Evolutionary conservation across 768 basidiomycete species (phyloP), one percentile per base, ranked within the genome.

Genomic region (Tulasnella sp.): DNA sequence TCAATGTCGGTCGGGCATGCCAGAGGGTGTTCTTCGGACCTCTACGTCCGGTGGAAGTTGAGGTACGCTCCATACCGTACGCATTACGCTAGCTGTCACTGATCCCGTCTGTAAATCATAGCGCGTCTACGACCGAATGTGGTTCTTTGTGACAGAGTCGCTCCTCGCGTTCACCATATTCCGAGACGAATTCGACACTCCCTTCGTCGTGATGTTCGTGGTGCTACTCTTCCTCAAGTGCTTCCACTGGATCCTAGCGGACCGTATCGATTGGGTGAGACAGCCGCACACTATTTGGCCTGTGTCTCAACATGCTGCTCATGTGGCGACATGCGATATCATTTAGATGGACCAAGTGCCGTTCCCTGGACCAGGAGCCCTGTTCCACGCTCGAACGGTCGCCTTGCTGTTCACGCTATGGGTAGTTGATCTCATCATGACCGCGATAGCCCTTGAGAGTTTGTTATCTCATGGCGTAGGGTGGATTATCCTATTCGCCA

Each of bases 121-220:
- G 94, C 85, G 93, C 27, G 77, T 99, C 1, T 96, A 97, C 70
- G 94, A 98, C 68, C 80, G 90, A 63, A 80, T 91, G 29, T 98
- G 96, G 94, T 92, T 93, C 74, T 96, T 96, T 72, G 80, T 98
- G 51, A 98, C 96, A 1, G 96, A 99, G 70, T 93, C 91, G 5
- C 76, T 99, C 34, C 75, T 99, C 52, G 94, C 96, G 0, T 87
- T 98, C 69, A 96, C 96, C 34, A 98, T 98, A 64, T 99, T 99
- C 73, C 80, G 92, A 60, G 90, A 93, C 70, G 90, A 92, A 70
- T 92, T 94, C 68, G 90, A 93, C 70, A 79, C 84, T n/a, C 80
- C 84, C 2, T 97, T 98, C 68, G 85, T 85, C 46, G 73, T 92
- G 64, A 91, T 94, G 85, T 98, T 98, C 68, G 85, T 87, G n/a